Percentiles rank a stretch among this genome's conserved stretches.
These are phyloP conservation scores for Didymella keratinophila DNA, from an alignment of 2,329 filamentous ascomycete genomes.

Conservation along the genomic window DNA sequence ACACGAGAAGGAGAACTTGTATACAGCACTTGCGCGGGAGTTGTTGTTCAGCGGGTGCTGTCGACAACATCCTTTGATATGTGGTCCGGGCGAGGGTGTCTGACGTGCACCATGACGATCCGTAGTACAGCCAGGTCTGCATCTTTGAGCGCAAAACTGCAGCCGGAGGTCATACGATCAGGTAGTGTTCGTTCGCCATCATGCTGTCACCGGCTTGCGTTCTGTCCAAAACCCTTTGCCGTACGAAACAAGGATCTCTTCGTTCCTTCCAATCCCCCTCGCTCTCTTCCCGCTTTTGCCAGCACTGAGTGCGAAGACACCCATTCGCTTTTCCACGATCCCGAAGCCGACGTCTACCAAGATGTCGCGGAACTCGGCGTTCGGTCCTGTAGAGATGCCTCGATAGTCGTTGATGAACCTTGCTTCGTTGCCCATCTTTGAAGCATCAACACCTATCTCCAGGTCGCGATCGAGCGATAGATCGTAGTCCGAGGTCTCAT, in stretches of 20 bases:
- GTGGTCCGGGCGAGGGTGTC: not conserved
- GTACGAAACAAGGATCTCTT: conserved; percentile 63
- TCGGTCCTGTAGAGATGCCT: conserved; percentile 53
- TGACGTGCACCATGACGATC: not conserved
- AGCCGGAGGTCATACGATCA: not conserved
- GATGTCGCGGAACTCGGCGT: conserved; percentile 56
- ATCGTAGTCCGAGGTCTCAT: conserved; percentile 60
- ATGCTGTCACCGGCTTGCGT: conserved; percentile 31
- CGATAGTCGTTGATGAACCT: conserved; percentile 64
- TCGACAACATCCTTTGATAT: not conserved
- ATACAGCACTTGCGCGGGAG: not conserved
- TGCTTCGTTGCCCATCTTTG: conserved; percentile 59
- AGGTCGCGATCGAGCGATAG: conserved; percentile 60
- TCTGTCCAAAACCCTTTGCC: conserved; percentile 61
- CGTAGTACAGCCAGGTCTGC: not conserved
- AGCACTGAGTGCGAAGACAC: conserved; percentile 59
- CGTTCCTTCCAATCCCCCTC: conserved; percentile 56
- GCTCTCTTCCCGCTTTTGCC: conserved; percentile 57
- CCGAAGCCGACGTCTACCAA: conserved; percentile 48
- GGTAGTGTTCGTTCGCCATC: not conserved
- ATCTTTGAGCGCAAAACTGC: too few species aligned
- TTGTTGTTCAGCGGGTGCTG: not conserved
- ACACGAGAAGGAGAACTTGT: not conserved
- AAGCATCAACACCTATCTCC: conserved; percentile 59
- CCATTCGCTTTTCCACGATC: conserved; percentile 57